A percentile compares a stretch with the other conserved stretches of the same genome.
These are phyloP conservation scores for Alternaria infectoria DNA, from an alignment of 2,329 filamentous ascomycete species.

Conservation along the genomic window DNA sequence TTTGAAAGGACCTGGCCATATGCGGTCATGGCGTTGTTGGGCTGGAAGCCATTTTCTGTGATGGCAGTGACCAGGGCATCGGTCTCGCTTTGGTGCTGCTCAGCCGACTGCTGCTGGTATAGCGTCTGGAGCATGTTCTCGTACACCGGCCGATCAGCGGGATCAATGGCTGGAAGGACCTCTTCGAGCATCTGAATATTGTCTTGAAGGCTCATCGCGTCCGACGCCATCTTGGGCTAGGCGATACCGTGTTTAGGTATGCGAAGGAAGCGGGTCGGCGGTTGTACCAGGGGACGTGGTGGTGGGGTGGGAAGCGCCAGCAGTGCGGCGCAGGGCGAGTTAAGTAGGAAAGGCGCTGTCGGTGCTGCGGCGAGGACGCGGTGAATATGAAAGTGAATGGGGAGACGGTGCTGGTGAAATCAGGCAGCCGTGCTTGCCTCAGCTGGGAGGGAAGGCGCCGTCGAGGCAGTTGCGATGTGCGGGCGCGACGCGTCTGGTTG, in stretches of 20 bases:
- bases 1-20: not conserved
- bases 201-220: not conserved
- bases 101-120: not conserved
- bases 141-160: slow-evolving; percentile 4
- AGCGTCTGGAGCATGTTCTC: slow-evolving; percentile 1
- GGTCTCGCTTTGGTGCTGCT: not conserved
- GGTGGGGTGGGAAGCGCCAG: not conserved
- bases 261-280: not conserved
- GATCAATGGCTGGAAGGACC: slow-evolving; percentile 1
- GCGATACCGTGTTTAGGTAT: not conserved
- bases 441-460: slow-evolving; percentile 1
- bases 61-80: not conserved
- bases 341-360: not conserved
- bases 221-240: not conserved
- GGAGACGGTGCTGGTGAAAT: not conserved
- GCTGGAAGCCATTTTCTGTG: not conserved
- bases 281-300: not conserved
- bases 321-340: slow-evolving; percentile 1
- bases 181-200: slow-evolving; percentile 6
- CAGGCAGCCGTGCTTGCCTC: slow-evolving; percentile 10
- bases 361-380: not conserved
- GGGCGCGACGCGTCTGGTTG: slow-evolving; percentile 13
- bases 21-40: not conserved
- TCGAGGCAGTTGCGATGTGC: slow-evolving; percentile 9
- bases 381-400: slow-evolving; percentile 4